Evolutionary conservation across 2,329 filamentous ascomycete species (phyloP), one percentile per base, ranked within the genome.

Genomic region (Orbilia blumenaviensis): DNA sequence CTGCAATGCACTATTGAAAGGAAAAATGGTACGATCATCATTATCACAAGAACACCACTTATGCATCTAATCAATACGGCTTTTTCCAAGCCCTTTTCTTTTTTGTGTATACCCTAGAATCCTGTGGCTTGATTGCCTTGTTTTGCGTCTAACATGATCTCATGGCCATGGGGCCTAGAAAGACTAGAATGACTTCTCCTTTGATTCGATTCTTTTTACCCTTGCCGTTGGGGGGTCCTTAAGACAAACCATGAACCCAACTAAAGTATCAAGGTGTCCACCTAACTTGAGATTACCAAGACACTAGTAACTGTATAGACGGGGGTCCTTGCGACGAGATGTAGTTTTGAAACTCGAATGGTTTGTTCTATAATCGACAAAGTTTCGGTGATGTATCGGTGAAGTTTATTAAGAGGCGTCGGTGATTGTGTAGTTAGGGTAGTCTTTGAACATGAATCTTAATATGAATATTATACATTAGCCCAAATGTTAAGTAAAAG

Each of bases 121-220:
- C 72, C 60, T 69, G 64, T 76, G 64, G 72, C 64, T 76, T 69
- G 72, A 60, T 74, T 64, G 58, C 64, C 64, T 69, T 76, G 72
- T 66, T 66, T 72, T 66, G 36, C 16, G 25, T 66, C 41, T 21
- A 56, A 16, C 46, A 60, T 56, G 41, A 69, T 61, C 58, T 63
- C 58, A 68, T 69, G 60, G n/a, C n/a, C n/a, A n/a, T n/a, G n/a
- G n/a, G 38, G 44, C 29, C 21, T 9, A 9, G 46, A 66, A 68
- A 68, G 50, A 41, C 66, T 48, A 68, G 72, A 62, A 41, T 25
- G 27, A 16, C 16, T 25, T 66, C 58, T 32, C 44, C 18, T 61
- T 58, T 66, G 68, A 76, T 76, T 61, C 50, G 42, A 61, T 69
- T 66, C 48, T 29, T 48, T 62, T 29, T 14, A 69, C 63, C 71